phyloP scores from a whole-genome alignment of 306 rosid species.

The Vigna mungo region DNA sequence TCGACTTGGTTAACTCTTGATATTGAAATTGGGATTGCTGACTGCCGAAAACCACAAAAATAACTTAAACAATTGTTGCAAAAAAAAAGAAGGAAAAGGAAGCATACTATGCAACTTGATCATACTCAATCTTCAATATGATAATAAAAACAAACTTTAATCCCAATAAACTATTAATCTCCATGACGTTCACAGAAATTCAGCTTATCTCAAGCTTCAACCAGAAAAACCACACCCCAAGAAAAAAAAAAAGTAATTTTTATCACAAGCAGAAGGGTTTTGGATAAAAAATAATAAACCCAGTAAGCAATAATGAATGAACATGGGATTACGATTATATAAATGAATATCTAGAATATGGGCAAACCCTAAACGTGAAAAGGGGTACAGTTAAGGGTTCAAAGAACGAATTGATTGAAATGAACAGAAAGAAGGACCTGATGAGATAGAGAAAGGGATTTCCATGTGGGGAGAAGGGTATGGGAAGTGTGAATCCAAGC shows the following conservation, averaged over 20 bases:
- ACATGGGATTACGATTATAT: background rate
- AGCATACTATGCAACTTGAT: conserved; percentile 16
- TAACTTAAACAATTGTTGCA: background rate
- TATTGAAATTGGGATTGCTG: conserved; percentile 77
- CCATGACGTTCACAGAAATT: background rate
- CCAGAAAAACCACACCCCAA: background rate
- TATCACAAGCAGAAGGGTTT: background rate
- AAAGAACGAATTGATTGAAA: background rate
- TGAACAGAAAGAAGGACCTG: conserved; percentile 18
- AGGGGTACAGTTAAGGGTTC: background rate
- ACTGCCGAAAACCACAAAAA: conserved; percentile 52
- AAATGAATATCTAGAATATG: background rate
- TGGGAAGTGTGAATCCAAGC: conserved; percentile 51
- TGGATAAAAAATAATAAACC: background rate
- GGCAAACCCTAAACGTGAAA: conserved; percentile 30
- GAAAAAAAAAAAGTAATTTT: background rate
- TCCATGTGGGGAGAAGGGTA: conserved; percentile 42
- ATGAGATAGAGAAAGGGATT: conserved; percentile 43
- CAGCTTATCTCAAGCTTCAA: background rate
- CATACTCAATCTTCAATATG: conserved; percentile 1
- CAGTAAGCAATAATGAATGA: background rate
- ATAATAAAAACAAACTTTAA: background rate
- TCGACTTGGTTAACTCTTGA: conserved; percentile 97
- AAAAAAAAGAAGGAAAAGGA: background rate
- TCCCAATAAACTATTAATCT: background rate